Conservation (phyloP, 2,329 filamentous ascomycete genomes). For the Teratosphaeria pseudoeucalypti region DNA sequence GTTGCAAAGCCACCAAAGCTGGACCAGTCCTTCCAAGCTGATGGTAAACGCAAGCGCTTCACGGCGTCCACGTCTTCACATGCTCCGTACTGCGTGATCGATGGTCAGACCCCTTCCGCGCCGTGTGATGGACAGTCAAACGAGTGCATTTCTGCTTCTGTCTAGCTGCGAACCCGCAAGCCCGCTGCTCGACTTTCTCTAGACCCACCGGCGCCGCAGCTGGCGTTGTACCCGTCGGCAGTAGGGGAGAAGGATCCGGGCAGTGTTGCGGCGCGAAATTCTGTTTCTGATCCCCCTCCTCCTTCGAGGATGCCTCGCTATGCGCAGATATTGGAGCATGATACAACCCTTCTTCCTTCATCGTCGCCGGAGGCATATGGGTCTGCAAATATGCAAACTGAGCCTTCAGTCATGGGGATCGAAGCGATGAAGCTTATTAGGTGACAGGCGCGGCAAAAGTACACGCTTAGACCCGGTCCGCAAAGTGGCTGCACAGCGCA, state of each 20-base stretch:
- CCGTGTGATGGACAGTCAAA: too few species aligned
- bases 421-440: background rate
- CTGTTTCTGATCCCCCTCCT: background rate
- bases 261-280: background rate
- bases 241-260: background rate
- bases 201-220: background rate
- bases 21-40: background rate
- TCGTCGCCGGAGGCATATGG: background rate
- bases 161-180: background rate
- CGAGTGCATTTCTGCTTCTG: background rate
- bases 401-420: background rate
- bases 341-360: background rate
- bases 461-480: background rate
- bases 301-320: background rate
- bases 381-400: background rate
- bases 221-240: background rate
- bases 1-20: background rate
- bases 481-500: background rate
- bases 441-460: background rate
- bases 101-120: background rate
- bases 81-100: too few species aligned
- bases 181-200: background rate
- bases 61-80: too few species aligned
- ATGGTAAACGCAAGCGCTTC: too few species aligned
- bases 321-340: too few species aligned